Evolutionary conservation across 1,284 basidiomycete genomes (phyloP).

Genomic region (Vanrija sp.): DNA sequence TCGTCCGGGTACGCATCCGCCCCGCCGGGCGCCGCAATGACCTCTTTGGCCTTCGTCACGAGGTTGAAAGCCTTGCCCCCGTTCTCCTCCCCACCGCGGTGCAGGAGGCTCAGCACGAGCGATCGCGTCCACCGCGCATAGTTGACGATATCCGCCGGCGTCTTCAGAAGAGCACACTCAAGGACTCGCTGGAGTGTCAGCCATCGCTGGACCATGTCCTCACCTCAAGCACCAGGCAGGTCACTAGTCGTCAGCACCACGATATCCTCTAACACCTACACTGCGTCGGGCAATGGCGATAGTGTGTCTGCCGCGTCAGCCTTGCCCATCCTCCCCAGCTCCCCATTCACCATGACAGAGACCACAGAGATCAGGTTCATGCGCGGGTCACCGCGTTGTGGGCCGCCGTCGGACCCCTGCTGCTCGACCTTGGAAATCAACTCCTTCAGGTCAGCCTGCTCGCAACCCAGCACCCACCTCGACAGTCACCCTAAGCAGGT

Average conservation of each 20-base stretch:
- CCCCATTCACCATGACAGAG: no score
- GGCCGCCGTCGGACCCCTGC: no score
- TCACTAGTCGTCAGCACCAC: background rate
- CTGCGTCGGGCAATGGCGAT: background rate
- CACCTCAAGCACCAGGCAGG: background rate
- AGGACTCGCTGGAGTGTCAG: constrained; percentile 4
- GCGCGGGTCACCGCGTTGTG: background rate
- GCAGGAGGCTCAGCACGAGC: constrained; percentile 1
- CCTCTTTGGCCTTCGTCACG: background rate
- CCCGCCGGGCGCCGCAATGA: background rate
- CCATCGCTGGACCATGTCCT: background rate
- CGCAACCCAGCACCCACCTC: background rate
- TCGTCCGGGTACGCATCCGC: background rate
- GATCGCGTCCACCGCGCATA: constrained; percentile 6
- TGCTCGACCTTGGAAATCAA: background rate
- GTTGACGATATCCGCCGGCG: background rate
- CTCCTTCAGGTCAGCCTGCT: background rate
- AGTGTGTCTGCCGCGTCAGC: background rate
- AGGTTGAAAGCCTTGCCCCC: background rate
- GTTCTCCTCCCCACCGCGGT: constrained; percentile 3
- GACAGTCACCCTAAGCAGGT: background rate
- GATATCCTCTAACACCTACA: background rate
- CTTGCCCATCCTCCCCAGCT: background rate
- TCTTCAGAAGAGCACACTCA: background rate
- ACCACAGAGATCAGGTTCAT: no score